A percentile compares a stretch with the other conserved stretches of the same genome.
Conservation (phyloP, 345 rosid species). For the Hirschfeldia incana region DNA sequence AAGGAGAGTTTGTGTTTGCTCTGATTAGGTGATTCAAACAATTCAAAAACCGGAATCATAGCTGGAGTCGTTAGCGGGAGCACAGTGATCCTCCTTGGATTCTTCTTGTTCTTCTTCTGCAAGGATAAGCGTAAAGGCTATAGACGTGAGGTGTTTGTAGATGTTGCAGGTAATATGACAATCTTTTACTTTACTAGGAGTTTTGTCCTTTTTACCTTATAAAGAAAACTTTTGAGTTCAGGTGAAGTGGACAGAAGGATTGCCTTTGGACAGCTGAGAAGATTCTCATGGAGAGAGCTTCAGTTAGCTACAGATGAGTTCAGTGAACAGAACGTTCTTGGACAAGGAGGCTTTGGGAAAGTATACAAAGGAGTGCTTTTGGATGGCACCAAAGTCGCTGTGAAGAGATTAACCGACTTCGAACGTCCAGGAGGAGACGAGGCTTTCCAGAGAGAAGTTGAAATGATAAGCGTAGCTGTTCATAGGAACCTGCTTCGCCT, state of each 20-base stretch:
- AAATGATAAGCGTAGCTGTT: slow-evolving; percentile 44
- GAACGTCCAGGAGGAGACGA: slow-evolving; percentile 44
- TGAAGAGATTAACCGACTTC: slow-evolving; percentile 41
- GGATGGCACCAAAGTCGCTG: slow-evolving; percentile 43
- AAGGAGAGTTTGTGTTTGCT: not conserved
- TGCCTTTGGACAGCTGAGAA: slow-evolving; percentile 91
- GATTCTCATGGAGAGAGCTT: slow-evolving; percentile 96
- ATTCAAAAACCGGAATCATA: slow-evolving; percentile 63
- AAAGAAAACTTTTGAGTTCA: slow-evolving; percentile 32
- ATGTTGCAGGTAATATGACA: slow-evolving; percentile 72
- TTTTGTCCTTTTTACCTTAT: not conserved
- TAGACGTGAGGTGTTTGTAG: slow-evolving; percentile 77
- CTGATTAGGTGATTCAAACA: slow-evolving; percentile 57
- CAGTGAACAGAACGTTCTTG: slow-evolving; percentile 42
- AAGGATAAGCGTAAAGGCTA: slow-evolving; percentile 64
- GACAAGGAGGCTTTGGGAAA: slow-evolving; percentile 51
- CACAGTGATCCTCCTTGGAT: slow-evolving; percentile 50
- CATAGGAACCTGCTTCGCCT: slow-evolving; percentile 40
- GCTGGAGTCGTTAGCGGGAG: slow-evolving; percentile 74
- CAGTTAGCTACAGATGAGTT: slow-evolving; percentile 68
- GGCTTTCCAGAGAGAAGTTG: slow-evolving; percentile 43
- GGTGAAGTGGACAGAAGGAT: slow-evolving; percentile 97
- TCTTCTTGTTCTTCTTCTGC: slow-evolving; percentile 56
- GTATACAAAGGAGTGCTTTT: slow-evolving; percentile 45
- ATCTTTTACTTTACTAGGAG: not conserved